Base-by-base conservation (phyloP, 2,329 filamentous ascomycete species). In the Ambrosiella beaveri region DNA sequence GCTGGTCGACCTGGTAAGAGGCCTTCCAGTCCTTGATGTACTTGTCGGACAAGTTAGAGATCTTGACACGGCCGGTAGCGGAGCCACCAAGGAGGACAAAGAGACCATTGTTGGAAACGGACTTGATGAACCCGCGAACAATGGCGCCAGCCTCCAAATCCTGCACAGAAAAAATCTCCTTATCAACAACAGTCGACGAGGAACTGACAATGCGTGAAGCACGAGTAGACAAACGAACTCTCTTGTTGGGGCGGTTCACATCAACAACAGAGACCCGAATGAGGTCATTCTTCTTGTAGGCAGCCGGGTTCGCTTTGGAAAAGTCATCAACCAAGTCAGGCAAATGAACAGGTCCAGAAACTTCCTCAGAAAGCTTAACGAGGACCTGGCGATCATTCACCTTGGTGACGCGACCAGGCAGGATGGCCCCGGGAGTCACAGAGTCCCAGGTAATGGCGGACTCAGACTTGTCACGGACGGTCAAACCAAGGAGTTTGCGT, bases 21-120 rank as follows among this genome's bases (percentile, higher is more conserved):
- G 86, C 81, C 72, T 95, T 94, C 93, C 93, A 98, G 61, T 97
- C 88, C 70, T 97, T 97, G 65, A 98, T 73, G 68, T 84, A 98
- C 7, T 81, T 79, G 68, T 98, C 93, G 0, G 90, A 95, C 12
- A 98, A 76, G 68, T 97, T 90, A 8, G 85, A 81, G 57, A 97
- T 84, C 64, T 87, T 85, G 53, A 95, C 86, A 65, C 90, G 85
- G 0, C 84, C 90, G 54, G 86, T 86, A 15, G 95, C 77, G 62
- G 85, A 81, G 15, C 87, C 86, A 49, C 90, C 89, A 2, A 98
- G 75, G 35, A 84, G 78, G 52, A 98, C 80, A 65, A 96, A 95
- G 1, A 98, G 70, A 57, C 93, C 93, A 68, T 89, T 91, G 63
- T 95, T 88, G 0, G 86, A 79, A 47, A 97, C 82, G 63, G 88